Percentiles rank a stretch among this genome's conserved stretches.
phyloP scores from a whole-genome alignment of 2,329 filamentous ascomycete species.

The Pseudocercospora pini-densiflorae region DNA sequence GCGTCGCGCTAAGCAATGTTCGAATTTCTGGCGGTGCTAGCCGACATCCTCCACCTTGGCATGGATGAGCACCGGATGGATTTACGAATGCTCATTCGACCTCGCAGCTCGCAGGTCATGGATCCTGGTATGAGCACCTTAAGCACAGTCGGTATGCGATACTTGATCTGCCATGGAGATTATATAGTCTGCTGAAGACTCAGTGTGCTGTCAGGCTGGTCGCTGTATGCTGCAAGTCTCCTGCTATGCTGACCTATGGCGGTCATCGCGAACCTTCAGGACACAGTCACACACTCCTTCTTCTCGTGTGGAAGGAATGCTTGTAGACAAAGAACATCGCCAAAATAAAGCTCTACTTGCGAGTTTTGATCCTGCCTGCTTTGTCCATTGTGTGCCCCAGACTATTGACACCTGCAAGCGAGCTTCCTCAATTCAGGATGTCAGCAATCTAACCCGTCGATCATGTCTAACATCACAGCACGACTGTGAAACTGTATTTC shows the following conservation, averaged over 20 bases:
- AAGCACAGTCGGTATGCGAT: not conserved
- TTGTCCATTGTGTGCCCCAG: not conserved
- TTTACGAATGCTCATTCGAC: not conserved
- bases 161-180: not conserved
- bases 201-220: not conserved
- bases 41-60: slow-evolving; percentile 4
- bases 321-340: not conserved
- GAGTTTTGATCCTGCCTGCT: not conserved
- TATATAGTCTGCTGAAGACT: not conserved
- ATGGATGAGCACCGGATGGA: not conserved
- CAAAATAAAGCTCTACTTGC: not conserved
- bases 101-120: not conserved
- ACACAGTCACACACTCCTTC: not conserved
- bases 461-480: not conserved
- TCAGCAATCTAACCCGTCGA: not conserved
- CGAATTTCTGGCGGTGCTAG: slow-evolving; percentile 8
- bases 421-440: not conserved
- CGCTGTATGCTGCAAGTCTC: too few species aligned
- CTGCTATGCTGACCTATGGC: not conserved
- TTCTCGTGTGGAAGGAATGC: not conserved
- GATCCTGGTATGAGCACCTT: not conserved
- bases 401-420: slow-evolving; percentile 3
- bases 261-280: not conserved
- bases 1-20: slow-evolving; percentile 1
- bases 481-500: not conserved